Percentiles rank a stretch among this genome's conserved stretches.
phyloP scores from a whole-genome alignment of 768 basidiomycete species.

The Kwoniella europaea region DNA sequence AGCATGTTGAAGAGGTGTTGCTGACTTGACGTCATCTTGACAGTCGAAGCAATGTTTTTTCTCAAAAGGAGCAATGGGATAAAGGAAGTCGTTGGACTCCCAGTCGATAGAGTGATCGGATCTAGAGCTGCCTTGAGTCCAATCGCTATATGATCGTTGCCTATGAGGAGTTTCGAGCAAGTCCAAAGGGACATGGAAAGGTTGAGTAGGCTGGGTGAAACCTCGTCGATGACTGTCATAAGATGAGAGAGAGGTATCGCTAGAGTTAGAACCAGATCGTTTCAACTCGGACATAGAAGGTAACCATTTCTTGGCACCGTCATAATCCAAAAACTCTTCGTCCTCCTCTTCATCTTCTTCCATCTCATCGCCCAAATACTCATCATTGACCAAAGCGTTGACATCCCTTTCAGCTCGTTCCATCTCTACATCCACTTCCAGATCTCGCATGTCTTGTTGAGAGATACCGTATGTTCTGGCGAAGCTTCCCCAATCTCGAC shows the following conservation, averaged over 20 bases:
- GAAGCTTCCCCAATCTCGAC: conserved; percentile 35
- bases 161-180: conserved; percentile 4
- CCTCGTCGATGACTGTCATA: conserved; percentile 11
- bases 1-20: background rate
- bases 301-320: conserved; percentile 45
- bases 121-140: conserved; percentile 3
- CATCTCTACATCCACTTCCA: conserved; percentile 25
- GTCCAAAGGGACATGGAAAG: conserved; percentile 14
- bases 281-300: conserved; percentile 33
- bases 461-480: conserved; percentile 24
- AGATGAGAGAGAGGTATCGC: conserved; percentile 11
- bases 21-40: background rate
- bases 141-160: conserved; percentile 19
- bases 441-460: conserved; percentile 9
- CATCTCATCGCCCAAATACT: conserved; percentile 16
- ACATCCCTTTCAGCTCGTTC: conserved; percentile 26
- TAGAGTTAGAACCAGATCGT: conserved; percentile 37
- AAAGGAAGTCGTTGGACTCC: conserved; percentile 14
- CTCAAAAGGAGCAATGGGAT: background rate
- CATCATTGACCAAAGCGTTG: conserved; percentile 30
- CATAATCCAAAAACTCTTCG: conserved; percentile 49
- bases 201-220: conserved; percentile 1
- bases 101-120: conserved; percentile 10
- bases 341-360: conserved; percentile 39
- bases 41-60: conserved; percentile 9